Evolutionary conservation across 164 flowering plant species (phyloP), one percentile per base, ranked within the genome.

Genomic region (Aristolochia fimbriata): DNA sequence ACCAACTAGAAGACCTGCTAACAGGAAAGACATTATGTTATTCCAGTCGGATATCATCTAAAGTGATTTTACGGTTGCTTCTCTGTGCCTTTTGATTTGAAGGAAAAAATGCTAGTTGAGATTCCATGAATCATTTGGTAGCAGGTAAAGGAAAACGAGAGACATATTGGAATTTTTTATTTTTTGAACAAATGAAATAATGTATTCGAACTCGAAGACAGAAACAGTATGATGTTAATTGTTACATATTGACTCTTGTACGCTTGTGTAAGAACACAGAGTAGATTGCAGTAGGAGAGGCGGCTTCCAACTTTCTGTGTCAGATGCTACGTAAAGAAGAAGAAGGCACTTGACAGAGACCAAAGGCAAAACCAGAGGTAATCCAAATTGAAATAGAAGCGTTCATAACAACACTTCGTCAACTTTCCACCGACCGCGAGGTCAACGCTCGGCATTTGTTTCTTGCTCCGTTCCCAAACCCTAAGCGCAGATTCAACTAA

Each of bases 1-100:
- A 60, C 99, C 99, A 46, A 94, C 99, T 68, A 81, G 80, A 43
- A 94, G 72, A 68, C 99, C 99, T 93, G 72, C 41, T n/a, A 69
- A 47, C 8, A 37, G 19, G 12, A 58, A 54, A 41, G 9, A 60
- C 4, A 30, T 8, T 5, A 16, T n/a, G 4, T 53, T 19, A 6
- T 53, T 22, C 24, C 4, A 2, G 56, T 53, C 43, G 43, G 2
- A 5, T 0, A 19, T 0, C 27, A 24, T 53, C 14, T 22, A 21
- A 19, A 12, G 24, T 53, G 27, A 20, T 7, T 53, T 20, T 53
- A 24, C 11, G 27, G 56, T 53, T 15, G 56, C 33, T 54, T 24
- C 15, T 25, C 24, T 1, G 0, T 20, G 22, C 20, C 19, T 17
- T 17, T 17, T 49, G 6, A 4, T 27, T 19, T 23, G 11, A 1